Evolutionary conservation across 805 yeast genomes (phyloP), one percentile per base, ranked within the genome.

Genomic region (Sporopachydermia lactativora): DNA sequence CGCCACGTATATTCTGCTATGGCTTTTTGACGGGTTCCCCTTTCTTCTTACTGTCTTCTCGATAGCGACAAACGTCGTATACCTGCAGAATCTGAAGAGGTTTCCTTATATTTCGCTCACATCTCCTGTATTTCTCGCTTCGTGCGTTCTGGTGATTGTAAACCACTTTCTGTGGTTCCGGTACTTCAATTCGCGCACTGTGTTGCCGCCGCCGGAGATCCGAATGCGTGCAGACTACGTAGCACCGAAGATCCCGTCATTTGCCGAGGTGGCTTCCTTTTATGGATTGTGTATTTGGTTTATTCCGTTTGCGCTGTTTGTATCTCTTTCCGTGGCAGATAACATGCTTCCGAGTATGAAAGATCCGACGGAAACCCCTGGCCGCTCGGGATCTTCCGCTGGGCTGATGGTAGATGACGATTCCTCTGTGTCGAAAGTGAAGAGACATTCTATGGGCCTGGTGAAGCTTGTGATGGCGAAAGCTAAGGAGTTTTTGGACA

Each of bases 251-350:
- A 71, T 83, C 41, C 94, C 95, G 2, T 68, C 81, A 8, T 89
- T 89, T 53, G 67, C 86, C 1, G 95, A 92, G 55, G 83, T 92
- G 3, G 83, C 96, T n/a, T 81, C 96, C 3, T 92, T 92, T 58
- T 88, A 92, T 55, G 98, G 96, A 1, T 61, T 92, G 35, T 78
- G 92, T 51, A 77, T 92, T 15, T 92, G 98, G 98, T 69, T 89
- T 44, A 73, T 92, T 18, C 98, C 98, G 24, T 85, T 92, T 57
- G 78, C 95, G 3, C 66, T 92, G 43, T 89, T 92, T 58, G 89
- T 92, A 14, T 80, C 95, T 19, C 65, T 92, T 44, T 82, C 94
- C 54, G 96, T 96, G 1, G 82, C 84, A 46, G 98, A 92, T 53
- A 81, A 83, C 52, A 75, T 81, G 15, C 67, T 92, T 36, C 98